Conservation (phyloP, 2,329 filamentous ascomycete genomes). For the Dichotomopilus funicola region DNA sequence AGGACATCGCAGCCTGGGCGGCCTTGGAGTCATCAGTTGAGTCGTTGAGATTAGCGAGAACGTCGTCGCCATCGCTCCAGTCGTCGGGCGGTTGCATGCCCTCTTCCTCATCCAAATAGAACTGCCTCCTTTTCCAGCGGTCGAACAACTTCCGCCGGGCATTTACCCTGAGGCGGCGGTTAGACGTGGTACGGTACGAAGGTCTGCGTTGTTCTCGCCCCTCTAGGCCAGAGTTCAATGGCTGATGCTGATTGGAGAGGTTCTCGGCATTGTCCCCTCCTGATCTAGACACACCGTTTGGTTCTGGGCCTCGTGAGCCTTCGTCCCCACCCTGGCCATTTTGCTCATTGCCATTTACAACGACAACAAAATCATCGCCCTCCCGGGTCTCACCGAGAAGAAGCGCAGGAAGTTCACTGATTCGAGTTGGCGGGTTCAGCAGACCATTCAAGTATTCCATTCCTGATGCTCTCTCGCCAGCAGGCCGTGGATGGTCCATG, state of each 20-base stretch:
- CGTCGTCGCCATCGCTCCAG: constrained; percentile 56
- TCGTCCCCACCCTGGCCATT: constrained; percentile 9
- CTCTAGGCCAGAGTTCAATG: background rate
- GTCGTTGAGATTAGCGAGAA: constrained; percentile 37
- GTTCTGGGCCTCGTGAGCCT: background rate
- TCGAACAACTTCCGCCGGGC: constrained; percentile 55
- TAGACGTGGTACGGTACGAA: constrained; percentile 6
- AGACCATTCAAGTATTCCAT: constrained; percentile 39
- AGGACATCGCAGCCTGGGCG: constrained; percentile 33
- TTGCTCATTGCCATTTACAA: constrained; percentile 16
- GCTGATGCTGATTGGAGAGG: background rate
- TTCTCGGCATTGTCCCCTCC: constrained; percentile 1
- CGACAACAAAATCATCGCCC: constrained; percentile 20
- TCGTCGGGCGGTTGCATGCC: constrained; percentile 58
- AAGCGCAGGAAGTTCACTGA: constrained; percentile 38
- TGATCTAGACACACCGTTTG: constrained; percentile 6
- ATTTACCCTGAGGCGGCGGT: constrained; percentile 27
- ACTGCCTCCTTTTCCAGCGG: constrained; percentile 69
- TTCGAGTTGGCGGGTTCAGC: constrained; percentile 39
- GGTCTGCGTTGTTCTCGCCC: constrained; percentile 8
- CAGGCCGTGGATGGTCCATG: constrained; percentile 21
- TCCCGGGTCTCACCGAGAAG: constrained; percentile 30
- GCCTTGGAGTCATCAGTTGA: constrained; percentile 40
- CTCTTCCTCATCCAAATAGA: constrained; percentile 82
- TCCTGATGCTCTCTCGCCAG: constrained; percentile 28